These are phyloP conservation scores for Teratosphaeria pseudoeucalypti DNA, from an alignment of 2,329 filamentous ascomycete genomes.

Conservation along the genomic window DNA sequence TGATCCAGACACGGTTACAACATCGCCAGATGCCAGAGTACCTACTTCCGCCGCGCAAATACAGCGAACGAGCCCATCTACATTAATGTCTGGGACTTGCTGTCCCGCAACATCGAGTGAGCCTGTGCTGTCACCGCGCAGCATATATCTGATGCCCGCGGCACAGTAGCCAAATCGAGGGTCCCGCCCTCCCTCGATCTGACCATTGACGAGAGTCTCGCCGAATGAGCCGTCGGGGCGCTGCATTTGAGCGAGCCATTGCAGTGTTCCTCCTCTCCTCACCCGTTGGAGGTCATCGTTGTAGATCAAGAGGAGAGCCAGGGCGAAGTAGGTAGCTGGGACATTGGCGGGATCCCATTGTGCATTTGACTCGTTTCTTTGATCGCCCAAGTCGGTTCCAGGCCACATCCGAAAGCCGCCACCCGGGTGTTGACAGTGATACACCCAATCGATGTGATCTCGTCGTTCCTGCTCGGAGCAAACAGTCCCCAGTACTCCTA, in stretches of 20 bases:
- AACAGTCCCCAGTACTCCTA: slow-evolving; percentile 51
- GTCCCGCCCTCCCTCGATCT: slow-evolving; percentile 69
- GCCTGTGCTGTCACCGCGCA: slow-evolving; percentile 45
- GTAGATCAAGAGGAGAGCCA: slow-evolving; percentile 61
- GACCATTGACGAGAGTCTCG: slow-evolving; percentile 56
- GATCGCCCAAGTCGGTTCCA: slow-evolving; percentile 47
- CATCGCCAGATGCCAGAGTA: slow-evolving; percentile 6
- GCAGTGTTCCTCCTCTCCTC: slow-evolving; percentile 54
- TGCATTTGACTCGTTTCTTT: slow-evolving; percentile 42
- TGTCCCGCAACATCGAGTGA: slow-evolving; percentile 43
- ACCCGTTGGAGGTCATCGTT: slow-evolving; percentile 53
- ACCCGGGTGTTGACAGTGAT: slow-evolving; percentile 70
- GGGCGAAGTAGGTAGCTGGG: slow-evolving; percentile 79
- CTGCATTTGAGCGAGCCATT: slow-evolving; percentile 69
- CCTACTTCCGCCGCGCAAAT: slow-evolving; percentile 50
- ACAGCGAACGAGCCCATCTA: slow-evolving; percentile 58
- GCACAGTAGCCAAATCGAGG: slow-evolving; percentile 83
- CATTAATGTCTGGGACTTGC: slow-evolving; percentile 61
- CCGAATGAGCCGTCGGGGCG: slow-evolving; percentile 82
- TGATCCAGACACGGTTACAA: no score
- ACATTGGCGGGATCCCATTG: slow-evolving; percentile 69
- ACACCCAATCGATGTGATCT: slow-evolving; percentile 63
- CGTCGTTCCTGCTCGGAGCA: slow-evolving; percentile 44
- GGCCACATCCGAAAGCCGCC: slow-evolving; percentile 87
- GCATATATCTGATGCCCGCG: slow-evolving; percentile 68